Evolutionary conservation across 805 yeast species (phyloP).

Genomic region (Lipomyces sp.): DNA sequence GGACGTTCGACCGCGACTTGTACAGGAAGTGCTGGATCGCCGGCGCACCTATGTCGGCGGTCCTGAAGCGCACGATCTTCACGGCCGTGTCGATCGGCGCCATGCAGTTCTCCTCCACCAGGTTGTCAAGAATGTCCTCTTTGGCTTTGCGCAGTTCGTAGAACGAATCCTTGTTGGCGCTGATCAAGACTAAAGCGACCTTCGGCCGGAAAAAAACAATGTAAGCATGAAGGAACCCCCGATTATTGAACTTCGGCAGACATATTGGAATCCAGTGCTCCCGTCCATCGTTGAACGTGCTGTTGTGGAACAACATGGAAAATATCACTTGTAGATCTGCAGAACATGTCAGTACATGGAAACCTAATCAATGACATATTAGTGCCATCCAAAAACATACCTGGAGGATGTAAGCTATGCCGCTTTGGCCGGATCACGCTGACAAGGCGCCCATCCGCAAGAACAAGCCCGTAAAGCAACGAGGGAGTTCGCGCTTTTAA

Average conservation of each 20-base stretch:
- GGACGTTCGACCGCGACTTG: conserved; percentile 67
- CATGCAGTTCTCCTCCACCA: conserved; percentile 42
- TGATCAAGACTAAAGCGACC: conserved; percentile 48
- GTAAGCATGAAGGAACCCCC: conserved; percentile 82
- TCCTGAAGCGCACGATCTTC: conserved; percentile 43
- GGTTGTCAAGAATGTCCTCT: conserved; percentile 46
- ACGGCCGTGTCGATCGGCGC: conserved; percentile 42
- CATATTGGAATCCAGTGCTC: conserved; percentile 95
- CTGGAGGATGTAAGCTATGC: conserved; percentile 72
- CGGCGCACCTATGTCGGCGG: conserved; percentile 53
- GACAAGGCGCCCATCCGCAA: conserved; percentile 62
- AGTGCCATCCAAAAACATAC: conserved; percentile 10
- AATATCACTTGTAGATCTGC: conserved; percentile 71
- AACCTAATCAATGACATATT: too few species aligned
- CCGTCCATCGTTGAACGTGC: conserved; percentile 48
- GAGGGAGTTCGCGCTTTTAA: conserved; percentile 50
- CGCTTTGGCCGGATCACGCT: conserved; percentile 70
- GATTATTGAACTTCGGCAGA: conserved; percentile 81
- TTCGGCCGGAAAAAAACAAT: conserved; percentile 55
- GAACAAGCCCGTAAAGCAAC: conserved; percentile 70
- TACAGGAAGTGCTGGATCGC: conserved; percentile 74
- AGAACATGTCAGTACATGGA: background rate
- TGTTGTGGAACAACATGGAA: conserved; percentile 62
- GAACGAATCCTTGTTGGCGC: conserved; percentile 75
- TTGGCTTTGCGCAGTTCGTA: conserved; percentile 67